Base-by-base conservation (phyloP, 2,329 filamentous ascomycete species). In the Ambrosiella cleistominuta region DNA sequence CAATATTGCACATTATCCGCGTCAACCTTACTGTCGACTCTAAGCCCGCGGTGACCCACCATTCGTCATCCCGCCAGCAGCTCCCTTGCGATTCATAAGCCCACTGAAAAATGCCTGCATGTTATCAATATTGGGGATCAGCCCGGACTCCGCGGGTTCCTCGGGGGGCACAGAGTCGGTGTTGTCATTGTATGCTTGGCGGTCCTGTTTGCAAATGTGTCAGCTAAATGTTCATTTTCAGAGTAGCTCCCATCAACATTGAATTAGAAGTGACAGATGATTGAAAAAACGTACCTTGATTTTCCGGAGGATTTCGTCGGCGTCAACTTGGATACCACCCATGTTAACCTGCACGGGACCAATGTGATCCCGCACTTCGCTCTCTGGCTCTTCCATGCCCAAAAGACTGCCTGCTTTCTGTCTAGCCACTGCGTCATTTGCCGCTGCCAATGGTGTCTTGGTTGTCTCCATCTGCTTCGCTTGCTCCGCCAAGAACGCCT, bases 331-430 rank as follows among this genome's bases (percentile, higher is more conserved):
- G 62, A 98, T 96, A 57, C 93, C 93, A 47, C 93, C 93, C 78
- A 98, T 93, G 68, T 98, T 98, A 73, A 97, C 96, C 67, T 95
- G 89, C 63, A 96, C 89, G 0, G 90, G 89, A 0, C 90, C 90
- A 65, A 95, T 95, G 65, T 95, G 89, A 66, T 91, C 86, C 64
- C 82, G 83, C 57, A 79, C 74, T 40, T 62, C 61, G 51, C 58
- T 53, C 45, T 60, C 58, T 6, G 55, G 56, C 8, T 56, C 60
- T 1, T 39, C 69, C 55, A 68, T 68, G 56, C 68, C 56, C 68
- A 69, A 66, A 66, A 12, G 65, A 66, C 65, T 67, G 69, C 57
- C 68, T 1, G 70, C 74, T 61, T 79, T 80, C 63, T 79, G 76
- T 65, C 72, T 76, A 67, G 72, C 50, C 17, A 37, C 59, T 15